phyloP scores from a whole-genome alignment of 2,329 filamentous ascomycete genomes.

The Claviceps cyperi region DNA sequence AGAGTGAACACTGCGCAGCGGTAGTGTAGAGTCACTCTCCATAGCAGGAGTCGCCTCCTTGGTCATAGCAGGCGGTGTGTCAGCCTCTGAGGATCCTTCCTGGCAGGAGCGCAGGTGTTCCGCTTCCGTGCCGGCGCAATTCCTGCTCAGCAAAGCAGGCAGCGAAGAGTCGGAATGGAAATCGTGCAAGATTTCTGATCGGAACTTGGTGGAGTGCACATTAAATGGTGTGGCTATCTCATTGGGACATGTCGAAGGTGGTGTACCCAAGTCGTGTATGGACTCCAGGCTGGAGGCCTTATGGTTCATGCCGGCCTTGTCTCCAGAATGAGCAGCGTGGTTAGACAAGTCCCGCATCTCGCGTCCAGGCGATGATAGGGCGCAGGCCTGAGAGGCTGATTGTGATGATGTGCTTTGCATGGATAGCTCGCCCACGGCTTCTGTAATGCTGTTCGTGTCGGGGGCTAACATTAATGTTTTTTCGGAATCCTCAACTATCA shows the following conservation, averaged over 20 bases:
- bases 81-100: slow-evolving; percentile 34
- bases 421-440: neutral
- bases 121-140: slow-evolving; percentile 46
- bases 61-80: slow-evolving; percentile 36
- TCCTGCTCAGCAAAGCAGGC: slow-evolving; percentile 47
- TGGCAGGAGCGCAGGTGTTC: slow-evolving; percentile 34
- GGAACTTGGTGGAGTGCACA: slow-evolving; percentile 25
- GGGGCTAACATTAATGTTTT: neutral
- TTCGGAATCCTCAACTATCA: neutral
- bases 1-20: slow-evolving; percentile 12
- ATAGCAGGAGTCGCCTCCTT: slow-evolving; percentile 28
- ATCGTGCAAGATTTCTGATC: slow-evolving; percentile 31
- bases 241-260: slow-evolving; percentile 41
- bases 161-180: slow-evolving; percentile 52
- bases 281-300: slow-evolving; percentile 40
- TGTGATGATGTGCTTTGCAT: neutral
- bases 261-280: slow-evolving; percentile 31
- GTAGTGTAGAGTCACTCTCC: slow-evolving; percentile 16
- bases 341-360: slow-evolving; percentile 17
- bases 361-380: slow-evolving; percentile 31
- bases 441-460: neutral
- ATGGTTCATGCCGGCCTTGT: slow-evolving; percentile 19
- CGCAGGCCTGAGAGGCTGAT: slow-evolving; percentile 21
- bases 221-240: slow-evolving; percentile 36
- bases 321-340: slow-evolving; percentile 21